Evolutionary conservation across 371 early-diverging fungal genomes (phyloP).

Genomic region (Mucor lusitanicus): DNA sequence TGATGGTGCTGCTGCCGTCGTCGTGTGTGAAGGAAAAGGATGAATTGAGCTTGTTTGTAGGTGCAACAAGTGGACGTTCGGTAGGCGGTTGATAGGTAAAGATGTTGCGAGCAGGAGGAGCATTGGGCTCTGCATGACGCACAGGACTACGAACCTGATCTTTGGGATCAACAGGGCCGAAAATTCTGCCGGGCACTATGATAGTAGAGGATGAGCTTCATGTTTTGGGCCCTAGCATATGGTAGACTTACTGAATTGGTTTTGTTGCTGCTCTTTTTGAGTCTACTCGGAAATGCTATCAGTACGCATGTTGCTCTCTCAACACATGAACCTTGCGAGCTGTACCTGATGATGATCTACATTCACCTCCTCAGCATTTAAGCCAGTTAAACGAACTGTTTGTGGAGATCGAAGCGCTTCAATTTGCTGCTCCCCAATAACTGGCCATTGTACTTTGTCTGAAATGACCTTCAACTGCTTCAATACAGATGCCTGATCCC

Average conservation of each 20-base stretch:
- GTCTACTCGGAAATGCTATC: neutral
- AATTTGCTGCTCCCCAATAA: constrained; percentile 36
- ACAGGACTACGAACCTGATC: constrained; percentile 33
- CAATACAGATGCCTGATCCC: constrained; percentile 52
- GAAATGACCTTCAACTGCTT: constrained; percentile 42
- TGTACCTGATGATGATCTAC: constrained; percentile 24
- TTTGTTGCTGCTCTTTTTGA: constrained; percentile 2
- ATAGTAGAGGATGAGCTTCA: neutral
- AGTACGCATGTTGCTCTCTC: neutral
- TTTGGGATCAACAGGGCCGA: constrained; percentile 45
- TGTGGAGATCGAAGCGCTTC: constrained; percentile 28
- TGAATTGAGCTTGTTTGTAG: constrained; percentile 34
- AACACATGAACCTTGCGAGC: neutral
- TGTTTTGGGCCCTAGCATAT: neutral
- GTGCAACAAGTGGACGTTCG: constrained; percentile 31
- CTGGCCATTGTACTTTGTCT: constrained; percentile 37
- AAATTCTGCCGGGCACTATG: constrained; percentile 37
- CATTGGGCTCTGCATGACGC: constrained; percentile 26
- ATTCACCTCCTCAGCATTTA: constrained; percentile 20
- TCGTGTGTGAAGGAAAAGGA: constrained; percentile 33
- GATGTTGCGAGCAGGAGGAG: constrained; percentile 38
- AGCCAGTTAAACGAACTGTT: constrained; percentile 9
- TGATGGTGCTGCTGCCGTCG: constrained; percentile 10
- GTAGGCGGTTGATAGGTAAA: constrained; percentile 46
- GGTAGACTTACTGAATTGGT: neutral